Conservation (phyloP, 495 filamentous ascomycete genomes). For the Xylaria nigripes region DNA sequence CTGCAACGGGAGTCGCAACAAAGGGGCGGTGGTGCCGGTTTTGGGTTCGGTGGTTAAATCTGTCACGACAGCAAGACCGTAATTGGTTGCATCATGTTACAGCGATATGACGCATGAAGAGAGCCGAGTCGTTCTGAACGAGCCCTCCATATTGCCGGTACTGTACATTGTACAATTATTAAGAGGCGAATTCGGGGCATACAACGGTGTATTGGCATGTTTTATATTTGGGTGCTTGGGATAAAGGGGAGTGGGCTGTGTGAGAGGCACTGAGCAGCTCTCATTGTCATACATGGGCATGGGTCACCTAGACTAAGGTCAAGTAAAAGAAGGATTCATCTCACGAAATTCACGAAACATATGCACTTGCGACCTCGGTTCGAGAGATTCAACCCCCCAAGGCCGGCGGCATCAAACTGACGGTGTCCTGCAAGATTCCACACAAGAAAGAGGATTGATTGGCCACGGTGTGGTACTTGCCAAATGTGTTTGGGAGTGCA, state of each 20-base stretch:
- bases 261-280: background rate
- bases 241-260: background rate
- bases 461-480: no score
- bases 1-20: slow-evolving; percentile 42
- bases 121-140: background rate
- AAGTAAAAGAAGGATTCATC: slow-evolving; percentile 8
- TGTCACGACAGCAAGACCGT: background rate
- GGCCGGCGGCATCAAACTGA: no score
- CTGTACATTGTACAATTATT: slow-evolving; percentile 12
- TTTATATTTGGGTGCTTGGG: background rate
- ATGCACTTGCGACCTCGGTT: background rate
- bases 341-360: background rate
- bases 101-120: background rate
- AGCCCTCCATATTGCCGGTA: background rate
- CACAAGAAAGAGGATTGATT: no score
- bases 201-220: slow-evolving; percentile 5
- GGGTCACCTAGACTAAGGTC: slow-evolving; percentile 1
- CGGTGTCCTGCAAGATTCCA: no score
- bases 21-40: slow-evolving; percentile 32
- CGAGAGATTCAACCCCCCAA: background rate
- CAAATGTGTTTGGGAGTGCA: no score
- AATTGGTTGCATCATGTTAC: background rate
- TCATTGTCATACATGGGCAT: slow-evolving; percentile 4
- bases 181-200: slow-evolving; percentile 1
- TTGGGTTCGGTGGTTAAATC: slow-evolving; percentile 25